These are phyloP conservation scores for Quercus mongolica DNA, from an alignment of 306 rosid genomes.

Conservation along the genomic window DNA sequence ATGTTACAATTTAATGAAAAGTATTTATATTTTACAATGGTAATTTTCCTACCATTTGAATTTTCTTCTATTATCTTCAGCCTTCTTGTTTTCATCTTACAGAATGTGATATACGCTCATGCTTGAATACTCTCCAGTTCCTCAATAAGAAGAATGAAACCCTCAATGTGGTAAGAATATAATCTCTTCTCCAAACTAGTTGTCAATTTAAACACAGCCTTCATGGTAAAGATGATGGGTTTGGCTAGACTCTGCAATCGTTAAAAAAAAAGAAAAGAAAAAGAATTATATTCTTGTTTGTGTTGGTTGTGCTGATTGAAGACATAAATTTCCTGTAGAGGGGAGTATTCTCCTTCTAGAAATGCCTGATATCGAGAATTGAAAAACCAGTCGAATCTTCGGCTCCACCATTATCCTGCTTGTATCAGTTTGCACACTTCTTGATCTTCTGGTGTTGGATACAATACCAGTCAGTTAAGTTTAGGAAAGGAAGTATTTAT, in stretches of 20 bases:
- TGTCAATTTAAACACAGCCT: neutral
- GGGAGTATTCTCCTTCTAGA: neutral
- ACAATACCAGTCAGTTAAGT: neutral
- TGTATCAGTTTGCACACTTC: neutral
- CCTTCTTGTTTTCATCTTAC: slow-evolving; percentile 23
- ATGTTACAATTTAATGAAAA: neutral
- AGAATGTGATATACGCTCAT: slow-evolving; percentile 96
- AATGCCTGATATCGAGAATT: neutral
- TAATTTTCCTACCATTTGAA: slow-evolving; percentile 14
- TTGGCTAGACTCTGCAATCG: neutral
- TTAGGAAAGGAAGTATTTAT: slow-evolving; percentile 2
- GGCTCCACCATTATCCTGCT: neutral
- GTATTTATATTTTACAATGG: neutral
- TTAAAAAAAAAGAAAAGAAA: neutral
- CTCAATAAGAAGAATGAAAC: slow-evolving; percentile 79
- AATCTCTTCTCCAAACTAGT: slow-evolving; percentile 4
- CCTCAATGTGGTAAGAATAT: slow-evolving; percentile 67
- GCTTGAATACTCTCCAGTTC: slow-evolving; percentile 95
- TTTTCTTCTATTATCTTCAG: slow-evolving; percentile 17
- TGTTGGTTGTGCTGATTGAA: slow-evolving; percentile 5
- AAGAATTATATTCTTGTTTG: neutral
- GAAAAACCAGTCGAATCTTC: neutral
- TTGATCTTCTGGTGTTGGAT: neutral
- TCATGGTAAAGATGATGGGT: neutral
- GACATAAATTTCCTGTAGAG: slow-evolving; percentile 9